These are phyloP conservation scores for Pascua sp. DNA, from an alignment of 1,284 basidiomycete genomes.

Conservation along the genomic window DNA sequence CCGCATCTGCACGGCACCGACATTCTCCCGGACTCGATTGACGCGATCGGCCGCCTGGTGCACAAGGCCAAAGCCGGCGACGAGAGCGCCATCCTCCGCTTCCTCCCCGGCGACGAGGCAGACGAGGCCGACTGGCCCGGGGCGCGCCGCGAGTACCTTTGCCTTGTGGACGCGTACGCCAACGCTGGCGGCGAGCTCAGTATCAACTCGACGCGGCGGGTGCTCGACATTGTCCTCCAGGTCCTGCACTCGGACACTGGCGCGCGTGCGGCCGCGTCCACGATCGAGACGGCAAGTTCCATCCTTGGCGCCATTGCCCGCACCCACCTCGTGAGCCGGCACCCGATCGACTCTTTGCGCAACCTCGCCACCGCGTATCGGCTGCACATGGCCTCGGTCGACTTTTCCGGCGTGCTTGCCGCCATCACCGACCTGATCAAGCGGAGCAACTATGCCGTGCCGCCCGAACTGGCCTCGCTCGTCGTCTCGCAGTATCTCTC, in stretches of 20 bases:
- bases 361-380: slow-evolving; percentile 61
- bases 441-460: slow-evolving; percentile 9
- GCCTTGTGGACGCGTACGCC: slow-evolving; percentile 59
- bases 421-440: slow-evolving; percentile 55
- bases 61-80: slow-evolving; percentile 22
- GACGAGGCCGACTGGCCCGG: slow-evolving; percentile 56
- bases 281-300: slow-evolving; percentile 15
- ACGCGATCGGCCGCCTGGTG: slow-evolving; percentile 55
- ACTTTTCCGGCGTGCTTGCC: slow-evolving; percentile 63
- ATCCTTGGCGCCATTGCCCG: slow-evolving; percentile 32
- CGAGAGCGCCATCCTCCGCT: slow-evolving; percentile 51
- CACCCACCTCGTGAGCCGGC: slow-evolving; percentile 47
- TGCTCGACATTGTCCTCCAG: slow-evolving; percentile 60
- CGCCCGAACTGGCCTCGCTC: slow-evolving; percentile 56
- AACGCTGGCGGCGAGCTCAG: slow-evolving; percentile 59
- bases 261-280: neutral
- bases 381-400: slow-evolving; percentile 55
- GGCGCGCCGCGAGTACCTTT: slow-evolving; percentile 66
- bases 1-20: slow-evolving; percentile 60
- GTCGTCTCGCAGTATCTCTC: slow-evolving; percentile 61
- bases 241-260: slow-evolving; percentile 53
- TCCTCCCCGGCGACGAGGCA: slow-evolving; percentile 48
- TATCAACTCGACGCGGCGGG: slow-evolving; percentile 53
- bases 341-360: slow-evolving; percentile 57
- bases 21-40: slow-evolving; percentile 64